Conservation (phyloP, 2,329 filamentous ascomycete genomes). For the Colletotrichum simmondsii region DNA sequence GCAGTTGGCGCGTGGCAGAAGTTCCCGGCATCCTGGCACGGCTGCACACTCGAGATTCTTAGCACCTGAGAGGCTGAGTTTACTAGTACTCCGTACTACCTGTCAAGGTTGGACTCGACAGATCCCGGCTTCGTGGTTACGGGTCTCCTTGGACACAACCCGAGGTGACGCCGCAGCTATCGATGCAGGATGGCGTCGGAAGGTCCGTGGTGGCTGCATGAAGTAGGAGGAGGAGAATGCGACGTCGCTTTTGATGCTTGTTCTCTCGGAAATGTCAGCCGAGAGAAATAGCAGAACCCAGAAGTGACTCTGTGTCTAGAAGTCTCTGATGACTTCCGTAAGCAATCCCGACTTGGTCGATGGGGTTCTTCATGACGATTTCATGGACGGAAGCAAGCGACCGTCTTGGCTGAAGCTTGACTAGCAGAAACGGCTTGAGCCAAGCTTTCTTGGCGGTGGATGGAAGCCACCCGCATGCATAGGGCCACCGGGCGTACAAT, state of each 20-base stretch:
- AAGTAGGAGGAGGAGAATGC: slow-evolving; percentile 5
- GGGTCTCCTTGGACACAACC: neutral
- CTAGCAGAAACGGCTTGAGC: neutral
- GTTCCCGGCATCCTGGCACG: neutral
- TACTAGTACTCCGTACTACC: neutral
- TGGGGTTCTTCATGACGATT: neutral
- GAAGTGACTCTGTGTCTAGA: neutral
- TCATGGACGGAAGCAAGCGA: neutral
- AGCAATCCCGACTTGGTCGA: neutral
- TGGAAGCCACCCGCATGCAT: neutral
- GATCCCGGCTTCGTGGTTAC: neutral
- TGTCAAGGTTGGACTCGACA: neutral
- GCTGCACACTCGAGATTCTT: neutral
- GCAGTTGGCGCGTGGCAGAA: neutral
- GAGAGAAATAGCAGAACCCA: neutral
- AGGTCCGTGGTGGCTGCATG: neutral
- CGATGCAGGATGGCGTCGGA: neutral
- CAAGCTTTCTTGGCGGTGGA: slow-evolving; percentile 15
- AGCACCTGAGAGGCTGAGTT: neutral
- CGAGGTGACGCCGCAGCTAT: neutral
- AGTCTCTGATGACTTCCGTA: neutral
- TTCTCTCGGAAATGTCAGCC: neutral
- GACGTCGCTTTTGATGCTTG: neutral
- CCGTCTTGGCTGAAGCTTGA: slow-evolving; percentile 32
- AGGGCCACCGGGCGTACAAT: neutral